Percentiles rank a stretch among this genome's conserved stretches.
phyloP scores from a whole-genome alignment of 345 rosid genomes.

The Bretschneidera sinensis region DNA sequence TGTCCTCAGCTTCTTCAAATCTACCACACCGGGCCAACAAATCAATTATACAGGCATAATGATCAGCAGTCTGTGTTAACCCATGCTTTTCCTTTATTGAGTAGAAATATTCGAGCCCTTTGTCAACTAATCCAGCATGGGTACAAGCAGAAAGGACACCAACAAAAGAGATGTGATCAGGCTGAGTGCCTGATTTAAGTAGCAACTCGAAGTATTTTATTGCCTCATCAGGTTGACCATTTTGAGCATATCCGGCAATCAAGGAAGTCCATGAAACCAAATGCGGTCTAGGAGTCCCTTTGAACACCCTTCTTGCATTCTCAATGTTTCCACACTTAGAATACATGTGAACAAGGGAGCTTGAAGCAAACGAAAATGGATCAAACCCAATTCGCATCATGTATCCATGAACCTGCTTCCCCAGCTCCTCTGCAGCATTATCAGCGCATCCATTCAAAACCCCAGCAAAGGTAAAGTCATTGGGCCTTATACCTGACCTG shows the following conservation, averaged over 20 bases:
- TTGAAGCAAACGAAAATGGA: constrained; percentile 64
- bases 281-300: too few species aligned
- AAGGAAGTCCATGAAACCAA: constrained; percentile 83
- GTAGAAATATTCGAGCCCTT: constrained; percentile 63
- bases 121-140: constrained; percentile 78
- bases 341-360: constrained; percentile 84
- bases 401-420: too few species aligned
- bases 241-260: constrained; percentile 76
- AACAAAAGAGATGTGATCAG: constrained; percentile 72
- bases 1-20: constrained; percentile 46
- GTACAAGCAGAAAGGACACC: constrained; percentile 81
- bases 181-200: too few species aligned
- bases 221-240: constrained; percentile 62
- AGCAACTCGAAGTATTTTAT: constrained; percentile 52
- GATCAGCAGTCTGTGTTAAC: constrained; percentile 82
- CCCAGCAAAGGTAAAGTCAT: too few species aligned
- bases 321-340: constrained; percentile 74
- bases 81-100: constrained; percentile 57
- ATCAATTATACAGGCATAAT: constrained; percentile 78
- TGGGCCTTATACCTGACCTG: constrained; percentile 41
- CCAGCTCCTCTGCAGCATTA: too few species aligned
- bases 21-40: constrained; percentile 69
- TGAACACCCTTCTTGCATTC: too few species aligned
- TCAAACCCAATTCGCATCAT: too few species aligned
- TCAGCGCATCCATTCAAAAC: too few species aligned